A percentile compares a stretch with the other conserved stretches of the same genome.
Conservation (phyloP, 148 eudicot genomes). For the Drosera capensis region DNA sequence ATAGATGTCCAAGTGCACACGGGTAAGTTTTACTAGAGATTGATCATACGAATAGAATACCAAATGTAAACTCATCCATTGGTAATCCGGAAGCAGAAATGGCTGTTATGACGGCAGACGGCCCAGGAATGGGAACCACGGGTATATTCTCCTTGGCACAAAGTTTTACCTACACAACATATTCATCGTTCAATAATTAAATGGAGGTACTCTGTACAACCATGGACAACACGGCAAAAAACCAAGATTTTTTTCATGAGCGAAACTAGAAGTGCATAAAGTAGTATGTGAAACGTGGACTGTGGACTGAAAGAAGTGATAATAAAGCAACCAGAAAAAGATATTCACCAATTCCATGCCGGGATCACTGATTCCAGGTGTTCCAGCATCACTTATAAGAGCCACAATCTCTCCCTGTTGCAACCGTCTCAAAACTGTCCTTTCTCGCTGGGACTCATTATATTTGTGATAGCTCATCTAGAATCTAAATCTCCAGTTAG, state of each 20-base stretch:
- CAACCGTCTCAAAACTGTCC: slow-evolving; percentile 46
- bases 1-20: background rate
- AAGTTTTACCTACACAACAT: slow-evolving; percentile 43
- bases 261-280: no score
- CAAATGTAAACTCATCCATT: slow-evolving; percentile 83
- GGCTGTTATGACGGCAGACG: slow-evolving; percentile 75
- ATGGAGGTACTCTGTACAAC: no score
- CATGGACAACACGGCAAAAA: no score
- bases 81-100: slow-evolving; percentile 89
- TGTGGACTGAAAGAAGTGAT: no score
- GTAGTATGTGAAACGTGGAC: no score
- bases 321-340: no score
- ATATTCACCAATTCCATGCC: slow-evolving; percentile 62
- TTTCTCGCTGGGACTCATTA: slow-evolving; percentile 67
- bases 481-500: slow-evolving; percentile 22
- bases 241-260: no score
- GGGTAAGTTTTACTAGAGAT: background rate
- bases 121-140: slow-evolving; percentile 86
- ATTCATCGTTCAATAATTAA: background rate
- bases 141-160: slow-evolving; percentile 53
- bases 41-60: slow-evolving; percentile 18
- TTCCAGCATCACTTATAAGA: slow-evolving; percentile 84
- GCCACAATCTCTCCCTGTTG: slow-evolving; percentile 70
- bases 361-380: slow-evolving; percentile 92
- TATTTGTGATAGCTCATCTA: slow-evolving; percentile 91